Base-by-base conservation (phyloP, 257 asterid species). In the Rehmannia glutinosa region DNA sequence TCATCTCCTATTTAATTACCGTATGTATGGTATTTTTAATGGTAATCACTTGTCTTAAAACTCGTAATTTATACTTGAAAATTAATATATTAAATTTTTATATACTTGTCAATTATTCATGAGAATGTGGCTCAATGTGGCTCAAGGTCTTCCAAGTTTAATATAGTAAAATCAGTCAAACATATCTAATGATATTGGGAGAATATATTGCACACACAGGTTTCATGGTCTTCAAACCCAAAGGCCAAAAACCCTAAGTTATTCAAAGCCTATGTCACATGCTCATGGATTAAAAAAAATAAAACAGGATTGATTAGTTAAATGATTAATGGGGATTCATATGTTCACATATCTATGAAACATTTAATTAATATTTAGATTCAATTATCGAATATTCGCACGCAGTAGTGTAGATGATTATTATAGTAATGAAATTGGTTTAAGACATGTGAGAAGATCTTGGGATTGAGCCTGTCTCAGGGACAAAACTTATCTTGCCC, bases 361-460 rank as follows among this genome's bases (percentile, higher is more conserved):
- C 42, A 66, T 20, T 19, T 47, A 67, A 68, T 56, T 38, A 63
- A 3, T 0, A 1, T 38, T 38, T 38, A 38, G 86, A 80, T 77
- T 73, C 80, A 80, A 80, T 71, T 73, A 71, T 80, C 82, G 96
- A 88, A 86, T 88, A 86, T 86, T 88, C 91, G 93, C 96, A 88
- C 89, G 96, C 96, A 73, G 58, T 77, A 58, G 77, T 75, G 70
- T 39, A 66, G 21, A 77, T 53, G 77, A 72, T 77, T 80, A 76
- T 75, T 76, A 74, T 47, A 72, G 3, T 69, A 66, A 58, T 24
- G 21, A 41, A 17, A 3, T 46, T 58, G 39, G 60, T 61, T 59
- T 69, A 5, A 71, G 79, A 73, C 93, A 88, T 75, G 93, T 85
- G 96, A 80, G 59, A 75, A 73, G 73, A 78, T 88, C 83, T 88